Percentiles rank a stretch among this genome's conserved stretches.
Conservation (phyloP, 169 alveolate species). For the Cryptosporidium xiaoi region DNA sequence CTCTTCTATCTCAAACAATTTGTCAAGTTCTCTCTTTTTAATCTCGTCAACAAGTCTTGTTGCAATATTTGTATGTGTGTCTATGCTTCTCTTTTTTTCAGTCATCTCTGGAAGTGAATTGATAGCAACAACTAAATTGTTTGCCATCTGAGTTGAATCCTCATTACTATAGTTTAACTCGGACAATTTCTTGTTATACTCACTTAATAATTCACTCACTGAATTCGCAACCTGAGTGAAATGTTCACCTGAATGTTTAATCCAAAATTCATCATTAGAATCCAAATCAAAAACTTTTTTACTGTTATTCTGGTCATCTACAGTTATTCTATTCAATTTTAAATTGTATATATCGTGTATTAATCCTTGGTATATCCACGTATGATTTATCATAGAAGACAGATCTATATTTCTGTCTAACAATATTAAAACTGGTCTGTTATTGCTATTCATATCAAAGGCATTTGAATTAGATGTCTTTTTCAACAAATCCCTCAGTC, state of each 20-base stretch:
- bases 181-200: slow-evolving; percentile 71
- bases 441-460: slow-evolving; percentile 77
- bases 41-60: slow-evolving; percentile 85
- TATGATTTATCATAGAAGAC: slow-evolving; percentile 87
- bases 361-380: slow-evolving; percentile 90
- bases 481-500: slow-evolving; percentile 80
- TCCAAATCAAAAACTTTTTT: slow-evolving; percentile 73
- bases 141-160: slow-evolving; percentile 64
- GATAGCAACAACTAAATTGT: slow-evolving; percentile 79
- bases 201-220: slow-evolving; percentile 77
- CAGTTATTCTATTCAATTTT: slow-evolving; percentile 81
- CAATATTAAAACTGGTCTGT: slow-evolving; percentile 84
- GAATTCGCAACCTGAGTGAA: slow-evolving; percentile 79
- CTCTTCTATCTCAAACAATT: slow-evolving; percentile 72
- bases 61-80: slow-evolving; percentile 87
- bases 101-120: slow-evolving; percentile 87
- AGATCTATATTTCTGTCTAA: slow-evolving; percentile 86
- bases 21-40: slow-evolving; percentile 83
- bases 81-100: slow-evolving; percentile 85
- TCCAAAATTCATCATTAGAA: slow-evolving; percentile 77
- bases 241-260: slow-evolving; percentile 75
- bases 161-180: slow-evolving; percentile 53
- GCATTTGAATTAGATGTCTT: slow-evolving; percentile 71
- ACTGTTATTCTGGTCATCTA: slow-evolving; percentile 26
- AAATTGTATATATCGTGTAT: slow-evolving; percentile 85